Base-by-base conservation (phyloP, 495 filamentous ascomycete species). In the Pseudomonodictys pantanalensis region DNA sequence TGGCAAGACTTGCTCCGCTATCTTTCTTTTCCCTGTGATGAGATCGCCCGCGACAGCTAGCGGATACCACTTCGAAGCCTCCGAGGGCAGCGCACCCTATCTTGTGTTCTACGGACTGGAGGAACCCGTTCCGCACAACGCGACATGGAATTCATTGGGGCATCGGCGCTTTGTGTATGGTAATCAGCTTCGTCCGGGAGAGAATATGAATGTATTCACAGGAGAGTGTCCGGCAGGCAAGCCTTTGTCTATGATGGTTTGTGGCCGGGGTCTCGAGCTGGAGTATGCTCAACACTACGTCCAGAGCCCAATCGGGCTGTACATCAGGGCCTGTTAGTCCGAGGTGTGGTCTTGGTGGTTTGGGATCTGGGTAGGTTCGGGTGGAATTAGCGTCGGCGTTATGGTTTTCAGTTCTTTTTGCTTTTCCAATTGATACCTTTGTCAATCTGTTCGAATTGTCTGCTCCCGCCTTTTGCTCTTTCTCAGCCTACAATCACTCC, bases 271-370 rank as follows among this genome's bases (percentile, higher is more conserved):
- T 26, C 79, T 83, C 18, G 65, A 77, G 42, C 66, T 90, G n/a
- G 71, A 82, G 50, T 89, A 81, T 65, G 83, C 85, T 70, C 76
- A 90, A 68, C 81, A 87, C 68, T 83, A 68, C 58, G 83, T 81
- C 62, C 81, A 81, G 22, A 74, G 75, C 51, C 81, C 86, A 17
- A 78, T 87, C 57, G 86, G 86, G 39, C 69, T 89, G 58, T 89
- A 78, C 71, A 76, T 90, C 60, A 82, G 78, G 41, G 69, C 71
- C 20, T 84, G 82, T 68, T 85, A 77, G 45, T 3, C 20, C 38
- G n/a, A n/a, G n/a, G n/a, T n/a, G n/a, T n/a, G n/a, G n/a, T n/a
- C n/a, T n/a, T n/a, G n/a, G n/a, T n/a, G n/a, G n/a, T n/a, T n/a
- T n/a, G n/a, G n/a, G n/a, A n/a, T n/a, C n/a, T n/a, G n/a, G n/a